Evolutionary conservation across 345 rosid species (phyloP), one percentile per base, ranked within the genome.

Genomic region (Syzygium jambos): DNA sequence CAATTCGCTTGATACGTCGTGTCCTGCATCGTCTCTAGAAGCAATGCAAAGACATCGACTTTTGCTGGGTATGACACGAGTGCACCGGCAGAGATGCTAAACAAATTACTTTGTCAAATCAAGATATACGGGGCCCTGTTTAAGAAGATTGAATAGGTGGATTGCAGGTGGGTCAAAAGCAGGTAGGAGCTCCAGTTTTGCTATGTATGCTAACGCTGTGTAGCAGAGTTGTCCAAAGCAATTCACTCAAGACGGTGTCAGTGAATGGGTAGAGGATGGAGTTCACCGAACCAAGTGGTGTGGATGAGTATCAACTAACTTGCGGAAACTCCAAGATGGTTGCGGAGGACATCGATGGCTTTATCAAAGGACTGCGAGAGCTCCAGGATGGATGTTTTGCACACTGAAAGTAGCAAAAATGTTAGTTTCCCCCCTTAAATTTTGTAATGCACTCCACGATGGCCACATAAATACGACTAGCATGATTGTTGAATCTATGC

Each of bases 381-480:
- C 86, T 92, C 94, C 10, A 92, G 89, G 84, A 93, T 90, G 86
- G 94, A 56, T 57, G 91, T 89, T 90, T 93, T 94, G 92, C 91
- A 91, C 86, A 90, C 94, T 94, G 93, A 43, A 88, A 87, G 78
- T 34, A 78, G 46, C 43, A 46, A 55, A 68, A 55, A 55, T 21
- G 17, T 46, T 27, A 54, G 77, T 57, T 25, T 51, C 63, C 61
- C 61, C 30, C 8, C 51, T 78, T 34, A 29, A 19, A 80, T 49
- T 9, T 80, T 30, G 57, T 53, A 19, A 52, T 46, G 53, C 80
- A 73, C 80, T 34, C 46, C 80, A 73, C 49, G 14, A 73, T 73
- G 80, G 14, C 80, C 27, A 19, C 25, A 73, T 38, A 9, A 73
- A 73, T 73, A 38, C 9, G 49, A 73, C 49, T 73, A 34, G 80